phyloP scores from a whole-genome alignment of 768 basidiomycete genomes.

The Kwoniella dejecticola region DNA sequence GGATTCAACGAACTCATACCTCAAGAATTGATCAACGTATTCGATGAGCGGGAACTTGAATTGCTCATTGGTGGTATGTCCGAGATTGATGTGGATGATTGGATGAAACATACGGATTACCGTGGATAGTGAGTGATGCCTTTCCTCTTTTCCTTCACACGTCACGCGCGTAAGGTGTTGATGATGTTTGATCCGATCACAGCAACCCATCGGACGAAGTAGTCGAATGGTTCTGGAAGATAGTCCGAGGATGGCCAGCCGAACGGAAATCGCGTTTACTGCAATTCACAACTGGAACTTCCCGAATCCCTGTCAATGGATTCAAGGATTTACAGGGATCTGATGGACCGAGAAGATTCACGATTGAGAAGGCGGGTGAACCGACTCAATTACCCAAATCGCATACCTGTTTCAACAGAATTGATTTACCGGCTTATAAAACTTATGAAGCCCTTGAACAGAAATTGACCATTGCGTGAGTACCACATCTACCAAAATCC shows the following conservation, averaged over 20 bases:
- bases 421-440: slow-evolving; percentile 94
- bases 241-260: slow-evolving; percentile 93
- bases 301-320: slow-evolving; percentile 79
- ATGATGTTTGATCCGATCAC: neutral
- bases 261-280: slow-evolving; percentile 70
- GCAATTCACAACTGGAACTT: slow-evolving; percentile 89
- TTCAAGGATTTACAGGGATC: slow-evolving; percentile 99
- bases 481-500: slow-evolving; percentile 11
- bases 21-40: slow-evolving; percentile 95
- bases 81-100: slow-evolving; percentile 99
- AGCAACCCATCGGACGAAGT: slow-evolving; percentile 57
- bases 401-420: slow-evolving; percentile 90
- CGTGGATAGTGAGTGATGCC: slow-evolving; percentile 60
- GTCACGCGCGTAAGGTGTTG: neutral
- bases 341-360: slow-evolving; percentile 92
- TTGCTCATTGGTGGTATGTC: slow-evolving; percentile 98
- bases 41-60: slow-evolving; percentile 96
- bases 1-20: slow-evolving; percentile 99
- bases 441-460: slow-evolving; percentile 92
- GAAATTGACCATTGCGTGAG: slow-evolving; percentile 76
- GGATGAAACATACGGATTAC: slow-evolving; percentile 99
- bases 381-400: slow-evolving; percentile 95
- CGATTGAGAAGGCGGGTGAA: slow-evolving; percentile 98
- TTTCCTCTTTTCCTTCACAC: neutral
- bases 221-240: slow-evolving; percentile 99